Percentiles rank a stretch among this genome's conserved stretches.
phyloP scores from a whole-genome alignment of 495 filamentous ascomycete genomes.

The Saxophila tyrrhenica region DNA sequence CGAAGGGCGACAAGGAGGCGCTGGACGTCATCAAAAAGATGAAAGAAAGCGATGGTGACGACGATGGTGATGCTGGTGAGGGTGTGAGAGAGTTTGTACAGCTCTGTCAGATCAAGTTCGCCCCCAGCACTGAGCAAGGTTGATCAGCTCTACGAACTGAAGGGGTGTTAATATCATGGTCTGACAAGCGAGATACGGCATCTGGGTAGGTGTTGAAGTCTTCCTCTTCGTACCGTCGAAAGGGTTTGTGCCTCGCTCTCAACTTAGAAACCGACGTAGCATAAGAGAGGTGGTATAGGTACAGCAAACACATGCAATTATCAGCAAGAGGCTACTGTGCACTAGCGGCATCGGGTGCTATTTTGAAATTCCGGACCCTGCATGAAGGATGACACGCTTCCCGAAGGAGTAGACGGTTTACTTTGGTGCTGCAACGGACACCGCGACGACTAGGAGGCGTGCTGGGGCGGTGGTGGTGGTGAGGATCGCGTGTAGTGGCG shows the following conservation, averaged over 20 bases:
- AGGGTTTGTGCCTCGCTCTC: too few relatives aligned
- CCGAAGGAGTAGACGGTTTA: background rate
- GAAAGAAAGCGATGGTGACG: background rate
- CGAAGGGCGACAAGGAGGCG: conserved; percentile 21
- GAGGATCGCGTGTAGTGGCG: background rate
- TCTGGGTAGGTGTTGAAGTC: too few relatives aligned
- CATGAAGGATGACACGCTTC: background rate
- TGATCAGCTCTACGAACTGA: too few relatives aligned
- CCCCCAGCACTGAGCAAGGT: background rate
- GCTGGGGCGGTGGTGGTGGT: background rate
- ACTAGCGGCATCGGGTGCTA: too few relatives aligned
- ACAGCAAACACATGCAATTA: too few relatives aligned
- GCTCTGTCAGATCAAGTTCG: conserved; percentile 19
- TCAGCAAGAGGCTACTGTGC: too few relatives aligned
- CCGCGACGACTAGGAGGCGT: background rate
- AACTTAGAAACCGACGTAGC: too few relatives aligned
- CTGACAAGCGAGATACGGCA: background rate
- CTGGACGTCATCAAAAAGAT: background rate
- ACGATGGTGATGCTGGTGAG: conserved; percentile 11
- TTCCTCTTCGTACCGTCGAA: too few relatives aligned
- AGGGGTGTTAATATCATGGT: too few relatives aligned
- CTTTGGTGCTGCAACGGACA: too few relatives aligned
- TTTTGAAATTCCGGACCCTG: too few relatives aligned
- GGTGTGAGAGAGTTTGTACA: conserved; percentile 17
- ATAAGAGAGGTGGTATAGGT: too few relatives aligned